These are phyloP conservation scores for Populus ilicifolia DNA, from an alignment of 345 rosid genomes.

Conservation along the genomic window DNA sequence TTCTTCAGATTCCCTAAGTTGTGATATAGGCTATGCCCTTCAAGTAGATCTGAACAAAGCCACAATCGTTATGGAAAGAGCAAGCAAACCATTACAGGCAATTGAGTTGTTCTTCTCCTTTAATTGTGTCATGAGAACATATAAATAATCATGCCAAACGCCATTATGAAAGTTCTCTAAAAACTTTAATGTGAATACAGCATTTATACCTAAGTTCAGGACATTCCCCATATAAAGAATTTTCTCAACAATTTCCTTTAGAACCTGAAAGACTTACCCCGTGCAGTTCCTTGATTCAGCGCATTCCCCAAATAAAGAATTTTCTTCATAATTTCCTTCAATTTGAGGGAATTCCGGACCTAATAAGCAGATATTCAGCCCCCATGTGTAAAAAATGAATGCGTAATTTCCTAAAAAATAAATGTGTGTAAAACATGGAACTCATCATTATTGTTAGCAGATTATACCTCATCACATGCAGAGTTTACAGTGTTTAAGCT, in stretches of 20 bases:
- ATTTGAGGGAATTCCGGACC: conserved; percentile 78
- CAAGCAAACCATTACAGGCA: background rate
- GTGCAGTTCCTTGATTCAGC: conserved; percentile 96
- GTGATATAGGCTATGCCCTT: background rate
- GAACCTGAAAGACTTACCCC: conserved; percentile 54
- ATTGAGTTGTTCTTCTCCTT: background rate
- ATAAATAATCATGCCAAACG: background rate
- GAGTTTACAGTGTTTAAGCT: conserved; percentile 78
- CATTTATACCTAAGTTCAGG: conserved; percentile 63
- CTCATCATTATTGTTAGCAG: conserved; percentile 13
- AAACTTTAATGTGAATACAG: background rate
- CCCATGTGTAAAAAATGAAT: conserved; percentile 1
- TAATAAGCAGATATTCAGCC: conserved; percentile 23
- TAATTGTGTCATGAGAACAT: background rate
- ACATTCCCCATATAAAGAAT: conserved; percentile 87
- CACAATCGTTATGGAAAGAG: background rate
- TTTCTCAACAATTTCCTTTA: conserved; percentile 81
- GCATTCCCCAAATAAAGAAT: conserved; percentile 89
- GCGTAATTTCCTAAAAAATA: background rate
- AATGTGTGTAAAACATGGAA: conserved; percentile 10
- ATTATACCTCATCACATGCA: conserved; percentile 83
- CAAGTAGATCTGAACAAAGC: background rate
- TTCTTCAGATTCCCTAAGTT: background rate
- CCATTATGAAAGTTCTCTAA: background rate
- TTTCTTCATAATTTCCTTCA: conserved; percentile 92